Percentiles rank a stretch among this genome's conserved stretches.
Evolutionary conservation across 202 grass and related monocot genomes (phyloP).

Genomic region (Elaeis oleifera): DNA sequence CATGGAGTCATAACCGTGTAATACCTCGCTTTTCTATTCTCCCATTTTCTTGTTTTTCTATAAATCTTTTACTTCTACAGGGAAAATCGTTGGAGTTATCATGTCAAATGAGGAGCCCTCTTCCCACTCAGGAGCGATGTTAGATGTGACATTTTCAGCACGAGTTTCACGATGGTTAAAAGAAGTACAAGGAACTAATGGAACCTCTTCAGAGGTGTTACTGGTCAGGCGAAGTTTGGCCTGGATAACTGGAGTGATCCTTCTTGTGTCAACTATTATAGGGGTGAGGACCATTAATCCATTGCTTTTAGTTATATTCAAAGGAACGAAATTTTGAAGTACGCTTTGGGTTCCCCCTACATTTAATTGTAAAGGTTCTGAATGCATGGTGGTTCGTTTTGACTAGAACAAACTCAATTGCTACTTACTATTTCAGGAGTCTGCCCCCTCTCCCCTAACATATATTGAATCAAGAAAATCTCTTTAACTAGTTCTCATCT

Average conservation of each 20-base stretch:
- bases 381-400: too few species aligned
- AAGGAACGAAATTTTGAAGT: too few species aligned
- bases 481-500: too few species aligned
- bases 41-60: conserved; percentile 12
- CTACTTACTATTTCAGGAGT: too few species aligned
- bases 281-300: conserved; percentile 55
- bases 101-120: conserved; percentile 41
- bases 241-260: conserved; percentile 90
- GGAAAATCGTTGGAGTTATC: conserved; percentile 75
- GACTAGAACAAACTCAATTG: too few species aligned
- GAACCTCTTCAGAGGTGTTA: conserved; percentile 15
- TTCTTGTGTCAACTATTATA: conserved; percentile 79
- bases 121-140: conserved; percentile 40
- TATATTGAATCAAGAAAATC: too few species aligned
- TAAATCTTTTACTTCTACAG: conserved; percentile 29
- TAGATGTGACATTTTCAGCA: conserved; percentile 50
- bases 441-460: too few species aligned
- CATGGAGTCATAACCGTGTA: too few species aligned
- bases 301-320: neutral
- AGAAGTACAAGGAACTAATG: conserved; percentile 44
- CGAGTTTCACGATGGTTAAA: conserved; percentile 55
- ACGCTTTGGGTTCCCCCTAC: too few species aligned
- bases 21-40: neutral
- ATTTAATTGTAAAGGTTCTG: too few species aligned
- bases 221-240: conserved; percentile 71